Evolutionary conservation across 495 filamentous ascomycete species (phyloP).

Genomic region (Talaromyces ruber): DNA sequence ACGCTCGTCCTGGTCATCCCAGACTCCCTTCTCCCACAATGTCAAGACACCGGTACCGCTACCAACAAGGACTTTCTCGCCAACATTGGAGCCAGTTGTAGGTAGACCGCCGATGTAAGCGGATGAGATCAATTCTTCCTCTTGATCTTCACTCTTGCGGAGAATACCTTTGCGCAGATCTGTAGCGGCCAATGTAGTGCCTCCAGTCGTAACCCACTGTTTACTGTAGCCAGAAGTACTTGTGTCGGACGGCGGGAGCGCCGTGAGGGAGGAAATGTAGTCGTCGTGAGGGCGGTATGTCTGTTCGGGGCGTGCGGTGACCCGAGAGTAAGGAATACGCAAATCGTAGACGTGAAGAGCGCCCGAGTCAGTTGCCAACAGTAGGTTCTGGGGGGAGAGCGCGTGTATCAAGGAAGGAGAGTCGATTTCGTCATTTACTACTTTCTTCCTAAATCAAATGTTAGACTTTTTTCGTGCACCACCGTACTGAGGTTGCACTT

Average conservation of each 20-base stretch:
- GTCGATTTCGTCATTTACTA: constrained; percentile 37
- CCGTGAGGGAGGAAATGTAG: constrained; percentile 83
- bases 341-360: constrained; percentile 87
- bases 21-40: constrained; percentile 85
- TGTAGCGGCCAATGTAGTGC: constrained; percentile 79
- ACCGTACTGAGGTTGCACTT: constrained; percentile 7
- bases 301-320: constrained; percentile 57
- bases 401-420: constrained; percentile 67
- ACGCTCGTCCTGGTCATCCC: constrained; percentile 90
- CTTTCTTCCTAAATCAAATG: constrained; percentile 15
- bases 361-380: constrained; percentile 85
- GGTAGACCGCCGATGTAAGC: constrained; percentile 61
- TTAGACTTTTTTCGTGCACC: constrained; percentile 4
- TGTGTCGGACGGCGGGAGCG: constrained; percentile 66
- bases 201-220: constrained; percentile 88
- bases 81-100: constrained; percentile 52
- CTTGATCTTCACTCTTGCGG: constrained; percentile 83
- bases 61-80: constrained; percentile 72
- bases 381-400: constrained; percentile 77
- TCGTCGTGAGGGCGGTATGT: constrained; percentile 83
- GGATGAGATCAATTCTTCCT: constrained; percentile 80
- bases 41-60: constrained; percentile 73
- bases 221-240: constrained; percentile 81
- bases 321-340: constrained; percentile 51
- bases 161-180: constrained; percentile 78